Base-by-base conservation (phyloP, 2,329 filamentous ascomycete species). In the Sporothrix inflata region DNA sequence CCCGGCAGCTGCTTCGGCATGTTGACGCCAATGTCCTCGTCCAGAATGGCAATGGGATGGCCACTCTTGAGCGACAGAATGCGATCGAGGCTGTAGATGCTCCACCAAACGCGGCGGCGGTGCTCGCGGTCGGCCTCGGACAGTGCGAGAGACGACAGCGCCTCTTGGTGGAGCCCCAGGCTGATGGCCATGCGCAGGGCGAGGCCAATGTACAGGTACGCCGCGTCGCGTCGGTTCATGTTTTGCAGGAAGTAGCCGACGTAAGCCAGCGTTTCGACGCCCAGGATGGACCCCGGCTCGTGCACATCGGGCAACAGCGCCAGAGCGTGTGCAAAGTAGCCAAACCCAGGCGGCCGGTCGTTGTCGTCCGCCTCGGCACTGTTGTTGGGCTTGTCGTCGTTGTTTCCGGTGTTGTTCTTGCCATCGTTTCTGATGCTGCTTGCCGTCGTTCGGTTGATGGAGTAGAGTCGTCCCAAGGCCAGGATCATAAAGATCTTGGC, bases 211-310 rank as follows among this genome's bases (percentile, higher is more conserved):
- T 87, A 88, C 24, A 88, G 79, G 70, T 86, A 88, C 0, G 86
- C 86, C 2, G 85, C 85, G 76, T 88, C 86, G 24, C 84, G 81
- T 0, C 85, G 82, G 75, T 88, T 87, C 73, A 88, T 80, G 73
- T 87, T 88, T 74, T 88, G 86, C 82, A 88, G 84, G 55, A 87
- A 88, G 75, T 88, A 88, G 16, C 85, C 86, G 1, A 86, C 82
- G 63, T 87, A 82, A 9, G 85, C 84, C 8, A 88, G 78, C 1
- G 87, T 85, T 76, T 88, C 86, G 2, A 88, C 85, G 55, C 86
- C 87, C 21, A 86, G 78, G 1, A 88, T 82, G 0, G 85, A 87
- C 0, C 85, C 85, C 68, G 87, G 83, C 74, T 88, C 86, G 71
- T 89, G 85, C 2, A 86, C 82, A 63, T 88, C 86, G 0, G 87